Base-by-base conservation (phyloP, 306 rosid genomes). In the Phaseolus lunatus region DNA sequence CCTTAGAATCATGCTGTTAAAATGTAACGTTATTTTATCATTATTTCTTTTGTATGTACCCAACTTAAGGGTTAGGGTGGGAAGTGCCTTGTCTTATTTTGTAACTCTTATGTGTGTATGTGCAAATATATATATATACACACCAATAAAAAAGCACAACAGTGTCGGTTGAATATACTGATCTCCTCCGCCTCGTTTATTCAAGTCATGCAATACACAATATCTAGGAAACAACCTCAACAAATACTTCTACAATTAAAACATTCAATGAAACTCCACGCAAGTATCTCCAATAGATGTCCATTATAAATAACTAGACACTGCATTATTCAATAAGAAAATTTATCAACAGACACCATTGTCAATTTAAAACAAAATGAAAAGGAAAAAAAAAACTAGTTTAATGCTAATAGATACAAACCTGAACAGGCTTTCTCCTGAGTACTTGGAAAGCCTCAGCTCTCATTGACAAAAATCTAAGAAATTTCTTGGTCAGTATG, bases 401-500 rank as follows among this genome's bases (percentile, higher is more conserved):
- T 45, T 53, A 70, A 75, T 41, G 16, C 39, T 16, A 57, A 75
- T 52, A 79, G 49, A 71, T 77, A 80, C 48, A 20, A 72, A 92
- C 99, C 97, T 90, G 99, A 63, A 92, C 94, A 14, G 97, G 99
- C 82, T 89, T 95, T 86, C 99, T 86, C 87, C 99, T 88, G 72
- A 90, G 78, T 54, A 95, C 99, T 84, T 95, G 97, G 82, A 95
- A 95, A 73, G 97, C 97, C 89, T 95, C 99, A 16, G 97, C 99
- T 80, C 99, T 90, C 99, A 90, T 95, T 23, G 97, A 92, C 84
- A 95, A 80, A 89, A 95, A 95, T 83, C 99, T 86, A 61, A 95
- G 99, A 62, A 95, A 95, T 72, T 95, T 95, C 81, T 95, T 95
- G 52, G 97, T 88, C 80, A 92, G 88, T 81, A 95, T 95, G 82